Evolutionary conservation across 495 filamentous ascomycete species (phyloP).

Genomic region (Neurospora sp.): DNA sequence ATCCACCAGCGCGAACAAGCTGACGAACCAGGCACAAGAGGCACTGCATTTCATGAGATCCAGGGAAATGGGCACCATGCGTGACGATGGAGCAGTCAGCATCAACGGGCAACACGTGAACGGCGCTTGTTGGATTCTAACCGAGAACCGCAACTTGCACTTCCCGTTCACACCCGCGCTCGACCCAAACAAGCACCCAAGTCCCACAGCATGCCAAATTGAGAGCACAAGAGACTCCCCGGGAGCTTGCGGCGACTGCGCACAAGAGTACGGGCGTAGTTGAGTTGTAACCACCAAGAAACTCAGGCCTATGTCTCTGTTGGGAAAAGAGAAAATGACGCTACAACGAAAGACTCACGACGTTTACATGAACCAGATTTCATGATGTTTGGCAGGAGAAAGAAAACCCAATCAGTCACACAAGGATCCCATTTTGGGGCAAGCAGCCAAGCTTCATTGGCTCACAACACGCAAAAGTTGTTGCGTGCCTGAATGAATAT

Average conservation of each 20-base stretch:
- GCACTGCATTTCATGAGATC: neutral
- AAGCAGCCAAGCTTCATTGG: neutral
- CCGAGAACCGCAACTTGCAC: neutral
- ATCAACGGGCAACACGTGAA: neutral
- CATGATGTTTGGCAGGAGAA: neutral
- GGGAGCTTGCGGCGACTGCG: neutral
- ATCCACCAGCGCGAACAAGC: neutral
- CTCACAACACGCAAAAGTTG: neutral
- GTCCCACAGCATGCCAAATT: neutral
- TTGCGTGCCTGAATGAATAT: neutral
- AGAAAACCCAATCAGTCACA: neutral
- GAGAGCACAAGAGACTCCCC: neutral
- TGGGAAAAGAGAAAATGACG: neutral
- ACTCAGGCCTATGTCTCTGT: neutral
- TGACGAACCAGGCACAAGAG: neutral
- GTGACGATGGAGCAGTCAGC: neutral
- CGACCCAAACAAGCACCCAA: neutral
- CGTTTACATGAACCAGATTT: neutral
- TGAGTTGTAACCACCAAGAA: neutral
- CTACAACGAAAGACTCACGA: neutral
- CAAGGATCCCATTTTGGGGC: neutral
- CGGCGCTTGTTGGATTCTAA: neutral
- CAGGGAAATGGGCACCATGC: neutral
- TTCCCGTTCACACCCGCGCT: neutral
- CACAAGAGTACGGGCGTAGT: neutral